Percentiles rank a stretch among this genome's conserved stretches.
phyloP scores from a whole-genome alignment of 2,329 filamentous ascomycete species.

The Cytospora schulzeri region DNA sequence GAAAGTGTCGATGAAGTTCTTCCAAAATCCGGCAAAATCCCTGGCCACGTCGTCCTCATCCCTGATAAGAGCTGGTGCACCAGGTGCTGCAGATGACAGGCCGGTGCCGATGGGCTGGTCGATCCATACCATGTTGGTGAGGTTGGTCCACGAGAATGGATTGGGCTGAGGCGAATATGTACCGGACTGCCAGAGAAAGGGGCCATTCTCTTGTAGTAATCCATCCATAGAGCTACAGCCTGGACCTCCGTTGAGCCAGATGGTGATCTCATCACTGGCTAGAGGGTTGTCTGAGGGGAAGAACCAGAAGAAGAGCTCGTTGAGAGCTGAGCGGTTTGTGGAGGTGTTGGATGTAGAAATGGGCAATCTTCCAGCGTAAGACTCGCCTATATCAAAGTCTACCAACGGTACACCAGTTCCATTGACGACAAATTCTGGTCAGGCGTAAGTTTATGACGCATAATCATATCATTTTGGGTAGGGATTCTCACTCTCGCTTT shows the following conservation, averaged over 20 bases:
- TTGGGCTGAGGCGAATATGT: slow-evolving; percentile 65
- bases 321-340: slow-evolving; percentile 43
- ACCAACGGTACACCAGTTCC: slow-evolving; percentile 68
- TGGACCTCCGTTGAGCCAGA: slow-evolving; percentile 63
- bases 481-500: slow-evolving; percentile 17
- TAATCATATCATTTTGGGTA: rapidly evolving
- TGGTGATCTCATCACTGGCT: slow-evolving; percentile 59
- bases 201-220: slow-evolving; percentile 72
- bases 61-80: slow-evolving; percentile 58
- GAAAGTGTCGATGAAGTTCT: slow-evolving; percentile 71
- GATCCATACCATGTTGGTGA: slow-evolving; percentile 75
- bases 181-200: slow-evolving; percentile 67
- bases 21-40: slow-evolving; percentile 73
- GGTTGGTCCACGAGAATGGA: slow-evolving; percentile 67
- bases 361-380: slow-evolving; percentile 65
- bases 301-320: slow-evolving; percentile 66
- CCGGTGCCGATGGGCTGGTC: slow-evolving; percentile 67
- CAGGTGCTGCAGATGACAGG: slow-evolving; percentile 56
- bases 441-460: too few relatives aligned
- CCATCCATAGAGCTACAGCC: slow-evolving; percentile 63
- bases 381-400: slow-evolving; percentile 67
- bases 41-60: slow-evolving; percentile 64
- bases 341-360: slow-evolving; percentile 46
- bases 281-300: slow-evolving; percentile 58
- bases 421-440: slow-evolving; percentile 64